Evolutionary conservation across 352 stramenopile genomes (phyloP).

Genomic region (Hyaloperonospora brassicae): DNA sequence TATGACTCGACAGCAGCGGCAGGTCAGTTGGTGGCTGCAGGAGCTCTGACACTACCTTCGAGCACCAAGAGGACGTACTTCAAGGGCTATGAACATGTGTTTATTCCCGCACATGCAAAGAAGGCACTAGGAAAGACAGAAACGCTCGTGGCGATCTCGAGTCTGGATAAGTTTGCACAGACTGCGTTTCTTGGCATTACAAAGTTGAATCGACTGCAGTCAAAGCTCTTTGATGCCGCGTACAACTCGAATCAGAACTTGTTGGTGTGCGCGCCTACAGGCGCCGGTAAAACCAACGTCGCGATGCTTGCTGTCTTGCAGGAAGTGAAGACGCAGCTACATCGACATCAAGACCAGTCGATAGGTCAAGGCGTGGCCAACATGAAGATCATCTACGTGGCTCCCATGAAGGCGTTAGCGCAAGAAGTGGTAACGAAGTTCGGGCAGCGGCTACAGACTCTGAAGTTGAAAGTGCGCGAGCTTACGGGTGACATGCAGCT

Average conservation of each 20-base stretch:
- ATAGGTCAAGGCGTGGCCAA: constrained; percentile 32
- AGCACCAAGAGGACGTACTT: constrained; percentile 67
- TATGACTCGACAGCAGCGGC: constrained; percentile 62
- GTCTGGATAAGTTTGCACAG: constrained; percentile 66
- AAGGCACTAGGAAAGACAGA: constrained; percentile 51
- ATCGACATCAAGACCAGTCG: constrained; percentile 26
- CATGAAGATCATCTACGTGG: constrained; percentile 96
- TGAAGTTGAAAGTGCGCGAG: constrained; percentile 84
- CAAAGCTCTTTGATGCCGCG: constrained; percentile 92
- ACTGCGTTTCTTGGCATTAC: constrained; percentile 70
- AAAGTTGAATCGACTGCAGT: constrained; percentile 97
- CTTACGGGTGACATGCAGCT: constrained; percentile 98
- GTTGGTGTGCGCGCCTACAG: constrained; percentile 89
- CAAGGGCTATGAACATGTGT: constrained; percentile 81
- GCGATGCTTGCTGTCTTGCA: constrained; percentile 96
- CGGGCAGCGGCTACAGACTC: constrained; percentile 60
- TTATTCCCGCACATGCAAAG: constrained; percentile 63
- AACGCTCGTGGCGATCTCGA: constrained; percentile 50
- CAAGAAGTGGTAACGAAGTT: constrained; percentile 99
- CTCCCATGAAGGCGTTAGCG: constrained; percentile 95
- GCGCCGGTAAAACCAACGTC: constrained; percentile 98
- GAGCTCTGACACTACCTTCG: constrained; percentile 41
- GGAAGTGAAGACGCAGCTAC: constrained; percentile 75
- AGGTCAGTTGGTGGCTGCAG: constrained; percentile 53
- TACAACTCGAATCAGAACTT: constrained; percentile 97